Evolutionary conservation across 139 green algal genomes (phyloP).

Genomic region (Spirogloea muscicola): DNA sequence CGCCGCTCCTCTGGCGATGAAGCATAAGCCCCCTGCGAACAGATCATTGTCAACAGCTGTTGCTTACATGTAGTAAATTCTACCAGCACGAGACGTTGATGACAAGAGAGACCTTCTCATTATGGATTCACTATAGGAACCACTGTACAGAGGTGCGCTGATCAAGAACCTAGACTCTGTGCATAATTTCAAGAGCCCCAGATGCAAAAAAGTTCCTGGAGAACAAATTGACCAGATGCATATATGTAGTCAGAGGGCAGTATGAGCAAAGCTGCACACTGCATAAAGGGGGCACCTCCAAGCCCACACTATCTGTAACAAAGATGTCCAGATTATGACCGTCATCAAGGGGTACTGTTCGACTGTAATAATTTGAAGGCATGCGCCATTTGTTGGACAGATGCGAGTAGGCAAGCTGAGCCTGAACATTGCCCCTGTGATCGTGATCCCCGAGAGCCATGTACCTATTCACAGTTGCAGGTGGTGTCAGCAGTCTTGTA

Average conservation of each 20-base stretch:
- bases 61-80: neutral
- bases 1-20: neutral
- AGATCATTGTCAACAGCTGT: neutral
- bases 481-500: too few relatives aligned
- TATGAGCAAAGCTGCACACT: neutral
- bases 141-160: neutral
- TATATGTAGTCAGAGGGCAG: neutral
- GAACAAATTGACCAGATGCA: neutral
- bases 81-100: neutral
- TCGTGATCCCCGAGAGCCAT: constrained; percentile 48
- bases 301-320: constrained; percentile 25
- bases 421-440: constrained; percentile 42
- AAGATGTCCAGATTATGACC: constrained; percentile 17
- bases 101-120: neutral
- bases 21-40: neutral
- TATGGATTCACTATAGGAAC: neutral
- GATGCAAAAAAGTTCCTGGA: neutral
- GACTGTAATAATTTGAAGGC: constrained; percentile 29
- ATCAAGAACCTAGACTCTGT: neutral
- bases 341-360: constrained; percentile 13
- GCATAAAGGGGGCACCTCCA: constrained; percentile 17
- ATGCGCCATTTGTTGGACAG: constrained; percentile 26
- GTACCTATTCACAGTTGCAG: constrained; percentile 33
- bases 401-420: constrained; percentile 24
- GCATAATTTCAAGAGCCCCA: neutral